These are phyloP conservation scores for Debaryomyces udenii DNA, from an alignment of 1,139 yeast genomes.

Conservation along the genomic window DNA sequence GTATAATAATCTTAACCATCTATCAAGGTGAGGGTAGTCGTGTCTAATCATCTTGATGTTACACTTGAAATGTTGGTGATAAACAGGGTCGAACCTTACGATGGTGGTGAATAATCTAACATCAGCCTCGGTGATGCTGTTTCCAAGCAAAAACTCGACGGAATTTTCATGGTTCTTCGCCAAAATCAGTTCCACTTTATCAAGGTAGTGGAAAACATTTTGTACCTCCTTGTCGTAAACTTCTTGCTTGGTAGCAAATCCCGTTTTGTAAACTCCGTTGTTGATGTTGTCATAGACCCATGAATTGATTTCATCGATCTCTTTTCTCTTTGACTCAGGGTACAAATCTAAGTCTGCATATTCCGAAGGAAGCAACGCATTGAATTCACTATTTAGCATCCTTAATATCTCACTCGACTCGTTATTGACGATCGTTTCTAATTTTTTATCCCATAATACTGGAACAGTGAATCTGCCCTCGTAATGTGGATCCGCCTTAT, in stretches of 20 bases:
- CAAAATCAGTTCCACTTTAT: constrained; percentile 71
- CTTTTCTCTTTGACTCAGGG: constrained; percentile 53
- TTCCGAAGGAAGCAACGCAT: constrained; percentile 50
- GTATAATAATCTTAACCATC: constrained; percentile 81
- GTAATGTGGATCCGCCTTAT: constrained; percentile 74
- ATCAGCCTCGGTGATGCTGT: constrained; percentile 84
- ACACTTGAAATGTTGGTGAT: constrained; percentile 94
- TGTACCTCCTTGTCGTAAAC: constrained; percentile 76
- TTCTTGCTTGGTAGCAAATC: constrained; percentile 84
- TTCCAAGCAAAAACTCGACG: constrained; percentile 59
- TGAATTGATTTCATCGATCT: constrained; percentile 78
- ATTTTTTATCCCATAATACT: constrained; percentile 86
- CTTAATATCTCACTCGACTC: constrained; percentile 89
- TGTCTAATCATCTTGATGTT: constrained; percentile 79
- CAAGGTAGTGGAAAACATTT: constrained; percentile 69
- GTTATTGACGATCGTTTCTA: constrained; percentile 81
- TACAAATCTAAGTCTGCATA: constrained; percentile 60
- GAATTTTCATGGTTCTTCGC: constrained; percentile 43
- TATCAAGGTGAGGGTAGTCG: constrained; percentile 76
- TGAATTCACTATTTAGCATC: constrained; percentile 75
- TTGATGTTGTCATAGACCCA: constrained; percentile 87
- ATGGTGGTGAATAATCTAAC: constrained; percentile 77
- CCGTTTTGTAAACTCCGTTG: constrained; percentile 93
- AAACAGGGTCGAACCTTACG: constrained; percentile 86
- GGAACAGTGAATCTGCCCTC: constrained; percentile 89